A percentile compares a stretch with the other conserved stretches of the same genome.
These are phyloP conservation scores for Citeromyces siamensis DNA, from an alignment of 1,139 yeast species.

Conservation along the genomic window DNA sequence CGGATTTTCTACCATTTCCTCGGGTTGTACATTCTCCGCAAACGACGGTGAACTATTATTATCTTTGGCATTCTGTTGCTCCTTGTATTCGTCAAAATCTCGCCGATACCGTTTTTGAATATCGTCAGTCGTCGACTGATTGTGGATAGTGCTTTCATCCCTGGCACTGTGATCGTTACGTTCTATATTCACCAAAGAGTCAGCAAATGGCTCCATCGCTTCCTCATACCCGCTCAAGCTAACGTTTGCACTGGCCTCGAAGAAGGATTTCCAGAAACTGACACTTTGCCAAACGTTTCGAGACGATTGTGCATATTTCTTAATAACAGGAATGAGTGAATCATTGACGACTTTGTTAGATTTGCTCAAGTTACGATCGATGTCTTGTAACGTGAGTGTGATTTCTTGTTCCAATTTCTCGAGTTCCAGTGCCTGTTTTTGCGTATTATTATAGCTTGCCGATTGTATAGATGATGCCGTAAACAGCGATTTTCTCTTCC, in stretches of 20 bases:
- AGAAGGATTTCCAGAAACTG: conserved; percentile 63
- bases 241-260: conserved; percentile 67
- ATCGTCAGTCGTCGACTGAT: conserved; percentile 12
- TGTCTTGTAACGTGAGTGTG: conserved; percentile 65
- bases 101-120: conserved; percentile 11
- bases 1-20: not conserved
- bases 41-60: not conserved
- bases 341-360: conserved; percentile 56
- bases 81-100: not conserved
- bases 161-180: not conserved
- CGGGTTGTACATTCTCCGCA: not conserved
- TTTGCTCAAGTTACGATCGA: conserved; percentile 57
- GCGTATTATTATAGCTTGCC: conserved; percentile 3
- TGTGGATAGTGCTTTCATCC: conserved; percentile 1
- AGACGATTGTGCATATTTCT: conserved; percentile 42
- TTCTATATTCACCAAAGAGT: not conserved
- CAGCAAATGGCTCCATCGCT: conserved; percentile 14
- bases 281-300: conserved; percentile 47
- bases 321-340: conserved; percentile 47
- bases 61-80: not conserved
- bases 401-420: conserved; percentile 76
- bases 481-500: conserved; percentile 3
- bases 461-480: conserved; percentile 1
- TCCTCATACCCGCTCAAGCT: conserved; percentile 45
- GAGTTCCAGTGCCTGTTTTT: conserved; percentile 24